Conservation (phyloP, 805 yeast genomes). For the Yarrowia sp. region DNA sequence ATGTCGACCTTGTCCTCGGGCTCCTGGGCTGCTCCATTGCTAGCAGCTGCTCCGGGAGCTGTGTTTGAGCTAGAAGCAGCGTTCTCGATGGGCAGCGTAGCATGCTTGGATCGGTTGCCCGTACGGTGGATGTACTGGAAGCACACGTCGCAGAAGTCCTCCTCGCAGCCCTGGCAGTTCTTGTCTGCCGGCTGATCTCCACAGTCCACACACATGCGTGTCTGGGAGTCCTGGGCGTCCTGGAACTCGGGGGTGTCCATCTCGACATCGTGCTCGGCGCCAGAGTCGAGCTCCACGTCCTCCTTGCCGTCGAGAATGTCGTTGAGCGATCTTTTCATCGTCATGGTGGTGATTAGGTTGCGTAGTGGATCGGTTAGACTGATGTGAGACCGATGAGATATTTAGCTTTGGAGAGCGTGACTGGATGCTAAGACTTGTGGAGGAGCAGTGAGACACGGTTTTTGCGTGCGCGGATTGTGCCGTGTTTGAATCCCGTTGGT, state of each 20-base stretch:
- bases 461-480: too few relatives aligned
- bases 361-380: background rate
- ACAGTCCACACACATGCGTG: constrained; percentile 61
- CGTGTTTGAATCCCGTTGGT: too few relatives aligned
- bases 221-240: constrained; percentile 4
- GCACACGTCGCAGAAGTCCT: constrained; percentile 67
- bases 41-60: background rate
- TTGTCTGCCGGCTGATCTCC: constrained; percentile 68
- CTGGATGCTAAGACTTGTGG: too few relatives aligned
- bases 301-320: constrained; percentile 24
- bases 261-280: background rate
- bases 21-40: constrained; percentile 24
- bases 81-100: constrained; percentile 32
- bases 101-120: constrained; percentile 44
- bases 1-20: constrained; percentile 31
- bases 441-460: too few relatives aligned
- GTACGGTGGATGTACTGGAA: constrained; percentile 66
- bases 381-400: background rate
- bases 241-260: background rate
- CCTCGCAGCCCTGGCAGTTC: constrained; percentile 62
- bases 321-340: constrained; percentile 20
- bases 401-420: constrained; percentile 3
- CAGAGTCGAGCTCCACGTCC: constrained; percentile 10
- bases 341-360: constrained; percentile 5
- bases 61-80: background rate